Base-by-base conservation (phyloP, 768 basidiomycete species). In the Coprinellus micaceus region DNA sequence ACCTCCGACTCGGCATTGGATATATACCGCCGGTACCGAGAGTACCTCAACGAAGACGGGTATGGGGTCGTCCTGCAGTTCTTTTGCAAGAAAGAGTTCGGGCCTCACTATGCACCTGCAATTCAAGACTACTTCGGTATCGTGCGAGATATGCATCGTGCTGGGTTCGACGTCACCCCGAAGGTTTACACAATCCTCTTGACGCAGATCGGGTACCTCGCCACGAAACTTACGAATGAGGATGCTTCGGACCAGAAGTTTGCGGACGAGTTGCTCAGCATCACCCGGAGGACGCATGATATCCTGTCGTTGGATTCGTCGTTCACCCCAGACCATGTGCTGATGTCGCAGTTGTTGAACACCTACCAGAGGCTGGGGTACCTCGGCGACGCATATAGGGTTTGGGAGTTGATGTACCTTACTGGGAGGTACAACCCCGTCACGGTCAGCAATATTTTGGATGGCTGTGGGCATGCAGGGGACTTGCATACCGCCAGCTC, bases 291-390 rank as follows among this genome's bases (percentile, higher is more conserved):
- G 9, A 77, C 86, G 7, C 91, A 95, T 67, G 82, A 89, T 57
- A 75, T 83, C 54, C 77, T 96, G 65, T 86, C 84, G n/a, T 75
- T 94, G 40, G 91, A 94, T 64, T 77, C 87, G 13, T 78, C 82
- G n/a, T 71, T 94, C 55, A 79, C 85, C 9, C 88, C 91, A 2
- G 87, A 93, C 47, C 66, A 74, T 9, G 69, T 74, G 2, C 75
- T 93, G 12, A 86, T 89, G 80, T 95, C 94, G 66, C 83, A 90
- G 63, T 73, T 97, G 58, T 91, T 97, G 89, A 83, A 91, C 68
- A 85, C 91, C 0, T 98, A 95, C 69, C 85, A 89, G 62, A 85
- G 85, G n/a, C 76, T 86, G 6, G 84, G 83, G 4, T 84, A 83
- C 57, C 89, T 86, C 58, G 73, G 71, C 1, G 88, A 90, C 56